Evolutionary conservation across 1,284 basidiomycete species (phyloP).

Genomic region (Pulchroboletus neoregius): DNA sequence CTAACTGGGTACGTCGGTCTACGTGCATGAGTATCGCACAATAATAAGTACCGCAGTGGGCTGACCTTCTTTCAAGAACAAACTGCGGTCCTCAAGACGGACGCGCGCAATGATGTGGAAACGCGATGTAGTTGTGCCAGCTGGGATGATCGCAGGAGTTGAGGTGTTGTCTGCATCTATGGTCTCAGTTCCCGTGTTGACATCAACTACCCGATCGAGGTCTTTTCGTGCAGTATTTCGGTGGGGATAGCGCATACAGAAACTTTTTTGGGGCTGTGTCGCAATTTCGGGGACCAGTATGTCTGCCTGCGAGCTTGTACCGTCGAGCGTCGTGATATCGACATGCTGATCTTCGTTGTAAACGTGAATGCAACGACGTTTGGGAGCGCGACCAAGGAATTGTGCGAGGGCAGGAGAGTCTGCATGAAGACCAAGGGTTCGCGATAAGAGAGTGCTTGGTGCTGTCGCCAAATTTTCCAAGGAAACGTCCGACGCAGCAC

Average conservation of each 20-base stretch:
- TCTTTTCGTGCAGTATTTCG: conserved; percentile 41
- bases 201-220: conserved; percentile 30
- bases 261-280: conserved; percentile 29
- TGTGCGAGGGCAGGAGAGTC: conserved; percentile 69
- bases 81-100: conserved; percentile 58
- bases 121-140: conserved; percentile 40
- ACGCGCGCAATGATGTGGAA: conserved; percentile 68
- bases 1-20: conserved; percentile 43
- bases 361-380: conserved; percentile 53
- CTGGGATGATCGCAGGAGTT: conserved; percentile 13
- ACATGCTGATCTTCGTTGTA: conserved; percentile 48
- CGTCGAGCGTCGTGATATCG: conserved; percentile 19
- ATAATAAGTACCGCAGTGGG: not conserved
- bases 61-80: conserved; percentile 56
- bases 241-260: conserved; percentile 42
- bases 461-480: conserved; percentile 4
- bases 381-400: conserved; percentile 59
- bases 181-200: not conserved
- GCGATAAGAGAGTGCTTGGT: conserved; percentile 45
- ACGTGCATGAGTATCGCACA: conserved; percentile 3
- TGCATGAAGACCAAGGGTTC: conserved; percentile 63
- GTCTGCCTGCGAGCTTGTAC: conserved; percentile 1
- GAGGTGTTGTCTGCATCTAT: conserved; percentile 1
- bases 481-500: conserved; percentile 2
- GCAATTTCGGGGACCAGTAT: conserved; percentile 1